phyloP scores from a whole-genome alignment of 495 filamentous ascomycete species.

The Penicillium turbatum region DNA sequence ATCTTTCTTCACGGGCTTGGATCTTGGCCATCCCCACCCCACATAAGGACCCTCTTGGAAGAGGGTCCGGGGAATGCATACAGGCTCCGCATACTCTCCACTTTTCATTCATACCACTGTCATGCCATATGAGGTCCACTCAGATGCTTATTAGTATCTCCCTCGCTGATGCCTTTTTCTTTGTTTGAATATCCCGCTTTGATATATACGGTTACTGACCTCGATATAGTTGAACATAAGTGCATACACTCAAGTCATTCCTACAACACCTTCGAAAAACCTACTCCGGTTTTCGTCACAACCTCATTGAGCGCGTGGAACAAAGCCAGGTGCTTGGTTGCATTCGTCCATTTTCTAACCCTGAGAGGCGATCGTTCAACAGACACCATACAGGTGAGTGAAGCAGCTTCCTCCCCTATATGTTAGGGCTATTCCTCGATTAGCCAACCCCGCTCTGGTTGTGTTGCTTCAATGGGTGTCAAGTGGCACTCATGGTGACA shows the following conservation, averaged over 20 bases:
- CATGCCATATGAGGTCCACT: constrained; percentile 21
- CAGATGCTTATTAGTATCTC: constrained; percentile 8
- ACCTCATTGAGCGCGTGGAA: constrained; percentile 11
- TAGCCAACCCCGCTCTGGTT: constrained; percentile 6
- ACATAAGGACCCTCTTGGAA: not conserved
- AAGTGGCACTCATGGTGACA: constrained; percentile 7
- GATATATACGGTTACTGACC: constrained; percentile 6
- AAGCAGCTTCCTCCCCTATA: not conserved
- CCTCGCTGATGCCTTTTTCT: not conserved
- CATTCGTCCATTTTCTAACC: constrained; percentile 1
- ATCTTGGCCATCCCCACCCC: not conserved
- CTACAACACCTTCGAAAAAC: constrained; percentile 10
- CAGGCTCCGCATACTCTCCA: constrained; percentile 4
- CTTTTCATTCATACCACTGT: constrained; percentile 19
- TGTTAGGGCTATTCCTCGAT: not conserved
- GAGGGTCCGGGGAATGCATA: constrained; percentile 6
- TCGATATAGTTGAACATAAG: constrained; percentile 17
- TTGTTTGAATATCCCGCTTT: not conserved
- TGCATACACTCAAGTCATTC: constrained; percentile 13
- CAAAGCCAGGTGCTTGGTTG: constrained; percentile 25
- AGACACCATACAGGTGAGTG: constrained; percentile 15
- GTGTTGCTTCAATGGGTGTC: constrained; percentile 9
- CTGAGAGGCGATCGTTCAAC: constrained; percentile 1
- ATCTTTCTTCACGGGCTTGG: not conserved
- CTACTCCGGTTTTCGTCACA: constrained; percentile 7